These are phyloP conservation scores for Ettlia oleoabundans DNA, from an alignment of 139 green algal genomes.

Conservation along the genomic window DNA sequence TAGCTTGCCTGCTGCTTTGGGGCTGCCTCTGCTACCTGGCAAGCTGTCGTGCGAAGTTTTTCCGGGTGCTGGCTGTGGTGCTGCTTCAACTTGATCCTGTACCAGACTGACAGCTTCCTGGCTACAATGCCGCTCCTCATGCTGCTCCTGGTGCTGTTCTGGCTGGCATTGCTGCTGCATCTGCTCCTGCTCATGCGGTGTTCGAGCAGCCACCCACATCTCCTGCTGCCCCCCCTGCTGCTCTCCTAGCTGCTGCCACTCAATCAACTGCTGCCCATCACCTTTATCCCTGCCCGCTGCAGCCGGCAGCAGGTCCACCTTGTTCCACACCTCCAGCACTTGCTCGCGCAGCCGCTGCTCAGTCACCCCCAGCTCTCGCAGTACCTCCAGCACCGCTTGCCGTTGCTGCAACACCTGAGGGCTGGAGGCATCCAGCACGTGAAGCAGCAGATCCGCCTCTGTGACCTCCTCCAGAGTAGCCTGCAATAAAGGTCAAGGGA, in stretches of 20 bases:
- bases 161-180: neutral
- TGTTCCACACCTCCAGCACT: slow-evolving; percentile 60
- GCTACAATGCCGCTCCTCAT: too few species aligned
- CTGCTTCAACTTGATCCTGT: too few species aligned
- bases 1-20: neutral
- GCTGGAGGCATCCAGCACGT: slow-evolving; percentile 72
- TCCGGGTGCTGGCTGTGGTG: too few species aligned
- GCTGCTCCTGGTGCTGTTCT: neutral
- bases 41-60: too few species aligned
- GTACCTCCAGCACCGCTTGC: slow-evolving; percentile 59
- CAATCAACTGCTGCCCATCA: neutral
- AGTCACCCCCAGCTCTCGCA: slow-evolving; percentile 46
- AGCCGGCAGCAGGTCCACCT: slow-evolving; percentile 42
- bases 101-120: too few species aligned
- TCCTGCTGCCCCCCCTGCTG: neutral
- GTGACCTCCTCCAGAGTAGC: slow-evolving; percentile 79
- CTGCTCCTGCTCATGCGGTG: neutral
- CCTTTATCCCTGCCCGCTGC: neutral
- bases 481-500: too few species aligned
- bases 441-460: slow-evolving; percentile 73
- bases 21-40: neutral
- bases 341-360: slow-evolving; percentile 30
- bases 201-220: neutral
- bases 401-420: slow-evolving; percentile 58
- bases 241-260: neutral